These are phyloP conservation scores for Auriscalpium orientale DNA, from an alignment of 768 basidiomycete species.

Conservation along the genomic window DNA sequence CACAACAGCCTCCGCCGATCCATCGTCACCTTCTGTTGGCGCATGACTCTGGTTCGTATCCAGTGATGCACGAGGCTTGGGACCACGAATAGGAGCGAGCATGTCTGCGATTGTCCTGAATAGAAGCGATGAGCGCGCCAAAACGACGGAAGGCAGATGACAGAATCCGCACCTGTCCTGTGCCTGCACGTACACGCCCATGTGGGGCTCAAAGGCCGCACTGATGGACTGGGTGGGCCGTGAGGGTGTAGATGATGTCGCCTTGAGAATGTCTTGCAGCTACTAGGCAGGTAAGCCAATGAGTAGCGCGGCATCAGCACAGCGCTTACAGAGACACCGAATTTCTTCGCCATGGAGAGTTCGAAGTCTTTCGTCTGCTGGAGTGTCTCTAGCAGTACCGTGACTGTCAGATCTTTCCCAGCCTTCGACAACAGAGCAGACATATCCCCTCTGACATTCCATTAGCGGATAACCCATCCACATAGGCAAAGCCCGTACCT, in stretches of 20 bases:
- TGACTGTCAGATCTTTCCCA: slow-evolving; percentile 64
- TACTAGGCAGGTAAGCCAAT: slow-evolving; percentile 20
- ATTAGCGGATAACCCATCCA: not conserved
- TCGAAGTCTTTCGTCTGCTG: slow-evolving; percentile 90
- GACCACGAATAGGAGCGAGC: slow-evolving; percentile 71
- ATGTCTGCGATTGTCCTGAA: slow-evolving; percentile 81
- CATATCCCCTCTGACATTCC: slow-evolving; percentile 65
- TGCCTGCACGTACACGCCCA: slow-evolving; percentile 90
- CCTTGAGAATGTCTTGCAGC: slow-evolving; percentile 60
- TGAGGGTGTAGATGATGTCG: slow-evolving; percentile 40
- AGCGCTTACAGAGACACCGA: slow-evolving; percentile 57
- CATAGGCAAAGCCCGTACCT: slow-evolving; percentile 37
- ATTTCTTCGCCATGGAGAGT: slow-evolving; percentile 70
- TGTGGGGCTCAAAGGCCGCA: slow-evolving; percentile 87
- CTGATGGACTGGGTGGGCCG: slow-evolving; percentile 63
- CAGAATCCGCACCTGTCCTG: slow-evolving; percentile 74
- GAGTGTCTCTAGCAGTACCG: slow-evolving; percentile 75
- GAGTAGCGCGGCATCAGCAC: not conserved
- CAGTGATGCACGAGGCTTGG: slow-evolving; percentile 57
- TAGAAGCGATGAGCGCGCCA: not conserved
- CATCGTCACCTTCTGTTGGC: slow-evolving; percentile 35
- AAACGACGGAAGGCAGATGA: not conserved
- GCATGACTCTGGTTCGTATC: slow-evolving; percentile 40
- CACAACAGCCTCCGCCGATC: slow-evolving; percentile 48
- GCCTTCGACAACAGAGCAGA: slow-evolving; percentile 74